Conservation (phyloP, 176 grass and related monocot genomes). For the Musa troglodytarum region DNA sequence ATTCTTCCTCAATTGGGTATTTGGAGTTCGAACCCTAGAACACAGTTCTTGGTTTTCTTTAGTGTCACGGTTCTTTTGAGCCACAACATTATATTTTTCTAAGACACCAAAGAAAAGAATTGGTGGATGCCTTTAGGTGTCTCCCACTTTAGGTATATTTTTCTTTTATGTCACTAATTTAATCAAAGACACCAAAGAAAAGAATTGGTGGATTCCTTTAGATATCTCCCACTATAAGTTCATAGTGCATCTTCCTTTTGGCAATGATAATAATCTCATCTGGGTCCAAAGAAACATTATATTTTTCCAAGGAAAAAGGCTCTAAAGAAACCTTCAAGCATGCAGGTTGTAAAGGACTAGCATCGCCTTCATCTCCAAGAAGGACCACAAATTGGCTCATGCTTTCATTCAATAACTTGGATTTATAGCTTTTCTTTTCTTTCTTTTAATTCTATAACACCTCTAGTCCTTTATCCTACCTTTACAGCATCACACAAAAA, state of each 20-base stretch:
- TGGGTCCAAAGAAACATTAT: neutral
- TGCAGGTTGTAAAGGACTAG: neutral
- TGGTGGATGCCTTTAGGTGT: neutral
- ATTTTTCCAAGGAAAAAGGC: neutral
- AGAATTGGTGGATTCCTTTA: neutral
- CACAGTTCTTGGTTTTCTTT: too few relatives aligned
- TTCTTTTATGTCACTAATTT: neutral
- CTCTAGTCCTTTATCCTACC: too few relatives aligned
- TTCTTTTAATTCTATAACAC: neutral
- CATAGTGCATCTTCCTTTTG: neutral
- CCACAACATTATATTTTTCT: neutral
- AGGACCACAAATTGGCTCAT: neutral
- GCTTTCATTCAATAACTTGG: neutral
- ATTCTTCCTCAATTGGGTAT: neutral
- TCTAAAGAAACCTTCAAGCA: neutral
- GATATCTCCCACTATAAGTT: neutral
- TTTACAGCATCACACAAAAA: too few relatives aligned
- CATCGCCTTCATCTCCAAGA: neutral
- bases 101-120: neutral
- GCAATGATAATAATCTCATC: conserved; percentile 1
- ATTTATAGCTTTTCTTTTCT: neutral
- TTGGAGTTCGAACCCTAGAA: too few relatives aligned
- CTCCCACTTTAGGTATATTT: neutral
- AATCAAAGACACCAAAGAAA: neutral
- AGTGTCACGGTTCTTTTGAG: neutral